A percentile compares a stretch with the other conserved stretches of the same genome.
phyloP scores from a whole-genome alignment of 2,329 filamentous ascomycete genomes.

The Aspergillus brasiliensis region DNA sequence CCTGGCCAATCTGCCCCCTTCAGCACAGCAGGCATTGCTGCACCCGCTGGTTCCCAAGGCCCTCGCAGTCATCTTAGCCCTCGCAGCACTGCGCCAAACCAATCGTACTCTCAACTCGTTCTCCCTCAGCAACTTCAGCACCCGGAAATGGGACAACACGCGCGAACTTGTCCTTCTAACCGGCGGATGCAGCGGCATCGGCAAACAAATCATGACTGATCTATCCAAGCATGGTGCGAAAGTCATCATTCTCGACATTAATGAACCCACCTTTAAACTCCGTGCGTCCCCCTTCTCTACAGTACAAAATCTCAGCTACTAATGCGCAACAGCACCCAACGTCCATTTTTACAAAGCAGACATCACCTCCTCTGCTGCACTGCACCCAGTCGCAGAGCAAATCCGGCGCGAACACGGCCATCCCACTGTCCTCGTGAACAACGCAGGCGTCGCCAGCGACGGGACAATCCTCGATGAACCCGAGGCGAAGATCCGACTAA shows the following conservation, averaged over 20 bases:
- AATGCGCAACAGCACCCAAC: background rate
- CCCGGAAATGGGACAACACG: constrained; percentile 26
- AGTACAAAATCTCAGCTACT: background rate
- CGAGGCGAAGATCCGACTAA: constrained; percentile 48
- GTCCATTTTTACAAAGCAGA: constrained; percentile 39
- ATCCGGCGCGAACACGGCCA: constrained; percentile 46
- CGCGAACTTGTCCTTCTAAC: constrained; percentile 41
- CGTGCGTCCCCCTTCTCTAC: constrained; percentile 21
- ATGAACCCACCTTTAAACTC: constrained; percentile 34
- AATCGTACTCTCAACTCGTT: constrained; percentile 34
- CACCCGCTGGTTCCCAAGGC: constrained; percentile 34
- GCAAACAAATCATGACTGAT: constrained; percentile 39
- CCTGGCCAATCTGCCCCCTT: constrained; percentile 29
- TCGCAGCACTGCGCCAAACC: constrained; percentile 28
- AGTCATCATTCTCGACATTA: constrained; percentile 42
- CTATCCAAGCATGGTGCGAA: constrained; percentile 31
- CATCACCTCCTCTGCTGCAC: constrained; percentile 38
- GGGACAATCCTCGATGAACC: constrained; percentile 51
- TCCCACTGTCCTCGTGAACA: constrained; percentile 53
- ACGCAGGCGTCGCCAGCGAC: constrained; percentile 52
- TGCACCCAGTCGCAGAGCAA: constrained; percentile 36
- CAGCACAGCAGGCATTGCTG: constrained; percentile 28
- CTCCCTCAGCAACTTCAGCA: constrained; percentile 33
- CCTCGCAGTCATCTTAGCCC: constrained; percentile 24
- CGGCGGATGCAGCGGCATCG: constrained; percentile 43